Conservation (phyloP, 768 basidiomycete species). For the Rhizopogon sp. region DNA sequence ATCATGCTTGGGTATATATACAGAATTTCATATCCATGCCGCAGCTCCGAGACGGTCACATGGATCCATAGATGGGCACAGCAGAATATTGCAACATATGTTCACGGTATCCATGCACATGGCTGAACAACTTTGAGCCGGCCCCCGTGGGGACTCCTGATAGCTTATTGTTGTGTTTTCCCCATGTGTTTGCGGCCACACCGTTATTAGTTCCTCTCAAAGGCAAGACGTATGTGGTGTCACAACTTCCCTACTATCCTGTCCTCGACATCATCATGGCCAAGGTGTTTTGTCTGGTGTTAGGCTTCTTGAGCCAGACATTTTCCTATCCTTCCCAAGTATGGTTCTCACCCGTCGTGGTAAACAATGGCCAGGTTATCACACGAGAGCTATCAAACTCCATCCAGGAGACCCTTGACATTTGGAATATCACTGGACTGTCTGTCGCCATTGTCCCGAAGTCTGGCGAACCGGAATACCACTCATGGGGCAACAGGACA, state of each 20-base stretch:
- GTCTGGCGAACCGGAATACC: slow-evolving; percentile 23
- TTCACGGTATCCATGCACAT: too few species aligned
- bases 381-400: slow-evolving; percentile 13
- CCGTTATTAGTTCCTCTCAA: too few species aligned
- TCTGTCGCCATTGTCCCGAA: slow-evolving; percentile 23
- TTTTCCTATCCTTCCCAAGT: neutral
- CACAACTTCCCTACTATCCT: neutral
- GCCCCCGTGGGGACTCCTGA: neutral
- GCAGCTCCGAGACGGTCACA: too few species aligned
- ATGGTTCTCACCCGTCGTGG: neutral
- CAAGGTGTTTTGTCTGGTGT: neutral
- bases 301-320: neutral
- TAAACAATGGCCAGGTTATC: slow-evolving; percentile 5
- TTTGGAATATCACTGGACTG: slow-evolving; percentile 25
- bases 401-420: slow-evolving; percentile 13
- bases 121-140: neutral
- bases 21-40: too few species aligned
- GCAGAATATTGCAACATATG: too few species aligned
- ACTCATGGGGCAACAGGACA: slow-evolving; percentile 29
- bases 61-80: too few species aligned
- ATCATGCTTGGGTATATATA: too few species aligned
- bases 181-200: neutral
- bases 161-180: neutral
- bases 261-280: neutral
- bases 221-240: neutral